Base-by-base conservation (phyloP, 306 rosid genomes). In the Cicer cuneatum region DNA sequence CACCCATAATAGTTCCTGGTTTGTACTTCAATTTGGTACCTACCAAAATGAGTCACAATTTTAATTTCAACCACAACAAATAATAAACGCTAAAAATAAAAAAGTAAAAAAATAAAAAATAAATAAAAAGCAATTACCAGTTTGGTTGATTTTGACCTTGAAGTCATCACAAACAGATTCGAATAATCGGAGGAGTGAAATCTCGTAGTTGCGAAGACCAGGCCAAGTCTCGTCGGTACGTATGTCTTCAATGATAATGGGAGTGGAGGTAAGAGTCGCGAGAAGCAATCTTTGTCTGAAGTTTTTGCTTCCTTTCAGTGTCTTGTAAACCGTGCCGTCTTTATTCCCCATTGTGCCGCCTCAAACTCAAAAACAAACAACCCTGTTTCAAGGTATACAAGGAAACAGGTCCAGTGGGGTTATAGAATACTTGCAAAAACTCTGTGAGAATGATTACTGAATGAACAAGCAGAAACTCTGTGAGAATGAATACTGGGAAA, bases 1-100 rank as follows among this genome's bases (percentile, higher is more conserved):
- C 97, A 61, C 98, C 98, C 85, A 91, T 82, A 18, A 93, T 84
- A 79, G 75, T 86, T 21, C 97, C 98, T 0, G 96, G 98, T 60
- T 82, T 88, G 83, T 89, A 93, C 85, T 89, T 93, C 56, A 93
- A 46, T 53, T 84, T 88, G 8, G 98, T 91, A 38, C 96, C 97
- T 91, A 69, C 24, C 35, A 42, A 62, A 11, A 18, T 5, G 8
- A 29, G 59, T 12, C 52, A 10, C 5, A 29, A 24, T 58, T 16
- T 12, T 6, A 16, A 63, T 2, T 59, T 33, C 29, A 76, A 45
- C 33, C 38, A 10, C 13, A 75, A 42, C 7, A 29, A 56, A 19
- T 38, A 8, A 29, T 33, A 59, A 29, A 56, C 29, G 4, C 1
- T 7, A 21, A 14, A 38, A 60, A 7, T 0, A 7, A 54, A 35